A percentile compares a stretch with the other conserved stretches of the same genome.
phyloP scores from a whole-genome alignment of 2,329 filamentous ascomycete species.

The Claviceps humidiphila region DNA sequence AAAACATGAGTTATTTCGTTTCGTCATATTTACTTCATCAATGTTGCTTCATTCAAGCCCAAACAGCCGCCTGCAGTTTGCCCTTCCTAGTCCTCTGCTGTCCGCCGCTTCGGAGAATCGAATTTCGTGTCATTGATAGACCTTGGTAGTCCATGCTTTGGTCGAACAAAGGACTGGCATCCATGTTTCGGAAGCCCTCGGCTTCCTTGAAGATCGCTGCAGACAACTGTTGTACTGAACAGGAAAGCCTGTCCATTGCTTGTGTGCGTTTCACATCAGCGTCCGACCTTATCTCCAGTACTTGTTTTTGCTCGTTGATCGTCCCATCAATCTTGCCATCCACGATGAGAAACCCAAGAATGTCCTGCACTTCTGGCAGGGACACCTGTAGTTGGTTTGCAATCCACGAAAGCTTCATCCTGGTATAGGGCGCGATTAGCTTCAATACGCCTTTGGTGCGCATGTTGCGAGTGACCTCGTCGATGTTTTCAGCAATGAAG shows the following conservation, averaged over 20 bases:
- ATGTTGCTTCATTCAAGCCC: constrained; percentile 1
- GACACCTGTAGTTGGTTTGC: constrained; percentile 79
- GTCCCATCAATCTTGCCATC: constrained; percentile 76
- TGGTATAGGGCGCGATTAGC: constrained; percentile 85
- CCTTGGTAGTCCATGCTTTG: constrained; percentile 16
- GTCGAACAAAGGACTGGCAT: constrained; percentile 16
- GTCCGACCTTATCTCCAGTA: constrained; percentile 63
- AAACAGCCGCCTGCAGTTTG: not conserved
- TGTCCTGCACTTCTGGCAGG: constrained; percentile 79
- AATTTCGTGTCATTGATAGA: constrained; percentile 7
- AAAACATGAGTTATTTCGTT: not conserved
- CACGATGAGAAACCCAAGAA: constrained; percentile 86
- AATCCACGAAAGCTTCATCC: constrained; percentile 80
- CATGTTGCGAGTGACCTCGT: constrained; percentile 97
- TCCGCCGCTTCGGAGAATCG: constrained; percentile 1
- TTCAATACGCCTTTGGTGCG: constrained; percentile 90
- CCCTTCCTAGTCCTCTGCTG: constrained; percentile 5
- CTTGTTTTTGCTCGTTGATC: constrained; percentile 79
- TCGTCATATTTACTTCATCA: constrained; percentile 1
- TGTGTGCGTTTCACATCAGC: constrained; percentile 62
- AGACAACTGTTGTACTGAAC: constrained; percentile 57
- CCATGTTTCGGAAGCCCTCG: constrained; percentile 46
- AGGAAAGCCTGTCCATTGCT: constrained; percentile 60
- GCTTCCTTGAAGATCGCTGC: constrained; percentile 61
- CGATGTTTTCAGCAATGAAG: constrained; percentile 98